A percentile compares a stretch with the other conserved stretches of the same genome.
Evolutionary conservation across 2,329 filamentous ascomycete genomes (phyloP).

Genomic region (Pezicula radicicola): DNA sequence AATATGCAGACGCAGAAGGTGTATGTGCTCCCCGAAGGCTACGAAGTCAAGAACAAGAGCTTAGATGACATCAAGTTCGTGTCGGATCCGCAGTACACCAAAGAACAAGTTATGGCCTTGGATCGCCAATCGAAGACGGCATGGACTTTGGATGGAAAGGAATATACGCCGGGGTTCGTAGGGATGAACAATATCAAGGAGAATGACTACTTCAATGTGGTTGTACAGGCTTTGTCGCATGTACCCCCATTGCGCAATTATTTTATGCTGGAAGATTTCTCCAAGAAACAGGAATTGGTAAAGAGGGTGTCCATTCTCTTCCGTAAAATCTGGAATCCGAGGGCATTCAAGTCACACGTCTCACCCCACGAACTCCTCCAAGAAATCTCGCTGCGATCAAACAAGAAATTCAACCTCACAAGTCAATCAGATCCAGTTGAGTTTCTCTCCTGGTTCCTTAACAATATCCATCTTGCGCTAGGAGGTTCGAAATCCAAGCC

Average conservation of each 20-base stretch:
- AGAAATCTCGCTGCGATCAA: constrained; percentile 85
- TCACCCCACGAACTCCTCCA: constrained; percentile 96
- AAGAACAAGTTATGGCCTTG: constrained; percentile 74
- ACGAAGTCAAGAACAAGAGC: constrained; percentile 92
- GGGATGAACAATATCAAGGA: constrained; percentile 99
- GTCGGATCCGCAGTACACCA: constrained; percentile 83
- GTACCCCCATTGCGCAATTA: constrained; percentile 87
- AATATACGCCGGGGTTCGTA: constrained; percentile 91
- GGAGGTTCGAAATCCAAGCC: constrained; percentile 88
- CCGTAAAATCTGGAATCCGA: constrained; percentile 96
- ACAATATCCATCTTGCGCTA: constrained; percentile 87
- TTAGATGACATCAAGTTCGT: constrained; percentile 98
- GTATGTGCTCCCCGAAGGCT: constrained; percentile 91
- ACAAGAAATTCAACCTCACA: constrained; percentile 88
- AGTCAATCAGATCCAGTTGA: constrained; percentile 93
- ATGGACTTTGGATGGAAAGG: constrained; percentile 78
- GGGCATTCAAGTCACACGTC: constrained; percentile 94
- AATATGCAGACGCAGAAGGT: constrained; percentile 93
- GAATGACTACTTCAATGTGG: constrained; percentile 97
- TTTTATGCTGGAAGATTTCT: constrained; percentile 83
- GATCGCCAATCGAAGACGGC: constrained; percentile 63
- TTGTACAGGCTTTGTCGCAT: constrained; percentile 88
- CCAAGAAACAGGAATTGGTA: constrained; percentile 72
- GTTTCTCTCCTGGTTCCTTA: constrained; percentile 96
- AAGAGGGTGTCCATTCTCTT: constrained; percentile 86